Base-by-base conservation (phyloP, 2,329 filamentous ascomycete species). In the Periconia macrospinosa region DNA sequence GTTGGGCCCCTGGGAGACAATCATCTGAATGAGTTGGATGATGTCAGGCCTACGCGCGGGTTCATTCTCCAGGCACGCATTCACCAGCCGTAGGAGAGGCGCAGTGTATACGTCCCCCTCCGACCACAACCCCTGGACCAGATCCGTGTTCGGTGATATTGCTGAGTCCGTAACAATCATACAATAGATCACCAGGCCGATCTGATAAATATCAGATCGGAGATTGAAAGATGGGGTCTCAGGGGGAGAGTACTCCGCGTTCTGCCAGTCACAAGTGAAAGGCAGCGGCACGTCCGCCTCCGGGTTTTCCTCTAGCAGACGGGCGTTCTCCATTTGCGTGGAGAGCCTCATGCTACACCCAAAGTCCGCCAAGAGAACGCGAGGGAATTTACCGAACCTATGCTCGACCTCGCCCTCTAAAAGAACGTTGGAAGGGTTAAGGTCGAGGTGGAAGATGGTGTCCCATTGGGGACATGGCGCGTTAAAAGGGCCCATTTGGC, bases 301-400 rank as follows among this genome's bases (percentile, higher is more conserved):
- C 3, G 33, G 15, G 33, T 37, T n/a, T 13, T 13, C 6, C 5
- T 3, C 33, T 3, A 37, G 33, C 5, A 13, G 5, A 5, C 5
- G 11, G 11, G 11, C 33, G 33, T 37, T 6, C 11, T 37, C 5
- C 33, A 37, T 13, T 10, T 37, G 33, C 15, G 33, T 14, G 15
- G 15, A 37, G 23, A 10, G 6, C 2, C 44, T 33, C 9, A 44
- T 47, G 20, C 42, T 40, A 35, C 40, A 42, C 13, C 50, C 50
- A 15, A 52, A 52, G 40, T 52, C 45, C 10, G 44, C 50, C 11
- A 52, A 44, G 14, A 52, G 23, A 7, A 52, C 50, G 19, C 50
- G 50, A 14, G 50, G 45, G 33, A 47, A 41, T 13, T 3, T 6
- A 5, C 18, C 13, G 19, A 6, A 14, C 15, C 13, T 8, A 18